Base-by-base conservation (phyloP, 2,329 filamentous ascomycete genomes). In the Madurella fahalii region DNA sequence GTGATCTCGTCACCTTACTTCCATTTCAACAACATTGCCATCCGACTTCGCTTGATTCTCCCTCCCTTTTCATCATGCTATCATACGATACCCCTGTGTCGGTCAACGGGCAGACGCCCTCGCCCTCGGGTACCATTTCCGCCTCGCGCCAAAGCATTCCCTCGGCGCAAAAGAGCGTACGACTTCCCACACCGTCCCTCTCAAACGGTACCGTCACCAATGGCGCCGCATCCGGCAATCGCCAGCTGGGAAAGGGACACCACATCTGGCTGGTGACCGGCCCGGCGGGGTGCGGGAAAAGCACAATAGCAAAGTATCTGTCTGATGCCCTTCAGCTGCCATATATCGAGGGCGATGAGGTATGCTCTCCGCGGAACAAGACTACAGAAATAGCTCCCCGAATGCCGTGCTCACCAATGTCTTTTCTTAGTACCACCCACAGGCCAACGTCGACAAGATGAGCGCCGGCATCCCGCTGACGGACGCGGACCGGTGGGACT, bases 401-500 rank as follows among this genome's bases (percentile, higher is more conserved):
- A 44, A 25, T 18, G 9, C 8, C 47, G 16, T 31, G 30, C 32
- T 15, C 18, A 46, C 32, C n/a, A 12, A 12, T 8, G 18, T 16
- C 20, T 9, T 16, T 20, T 15, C 45, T 32, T 62, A 87, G 84
- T 96, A 86, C 68, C 89, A 91, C 61, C 84, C 89, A 0, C 74
- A 80, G 32, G 78, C 87, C 65, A 96, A 93, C 73, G 85, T 92
- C 64, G 86, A 92, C 52, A 99, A 97, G 74, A 99, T 99, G 94
- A 79, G 82, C 67, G 80, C 79, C 63, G 90, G 90, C 62, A 85
- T 84, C 53, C 91, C 94, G 2, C 79, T 99, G 37, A 95, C 89
- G 53, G 94, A 99, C 68, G 86, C 85, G 56, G 94, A 99, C 73
- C 87, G 94, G 60, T 97, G 94, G 94, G 93, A 96, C 75, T 99